Percentiles rank a stretch among this genome's conserved stretches.
Conservation (phyloP, 2,329 filamentous ascomycete species). For the Beauveria sp. region DNA sequence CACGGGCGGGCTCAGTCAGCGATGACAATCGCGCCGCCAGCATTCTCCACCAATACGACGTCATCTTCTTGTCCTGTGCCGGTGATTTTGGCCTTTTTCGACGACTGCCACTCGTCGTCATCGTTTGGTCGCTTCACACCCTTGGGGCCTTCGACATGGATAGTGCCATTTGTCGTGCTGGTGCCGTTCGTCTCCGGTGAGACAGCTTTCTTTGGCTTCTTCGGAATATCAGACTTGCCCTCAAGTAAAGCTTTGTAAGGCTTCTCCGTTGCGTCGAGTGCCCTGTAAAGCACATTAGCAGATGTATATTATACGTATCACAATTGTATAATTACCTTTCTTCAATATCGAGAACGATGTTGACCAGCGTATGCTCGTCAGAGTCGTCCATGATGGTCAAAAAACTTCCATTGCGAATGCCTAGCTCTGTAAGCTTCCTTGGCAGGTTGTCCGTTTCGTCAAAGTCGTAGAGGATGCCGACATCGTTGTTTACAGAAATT, state of each 20-base stretch:
- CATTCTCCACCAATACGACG: conserved; percentile 44
- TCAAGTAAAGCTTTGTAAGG: conserved; percentile 42
- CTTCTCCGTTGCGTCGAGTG: conserved; percentile 38
- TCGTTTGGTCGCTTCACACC: conserved; percentile 39
- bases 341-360: conserved; percentile 66
- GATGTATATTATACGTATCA: not conserved
- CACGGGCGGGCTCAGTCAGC: conserved; percentile 43
- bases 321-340: conserved; percentile 42
- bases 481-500: conserved; percentile 67
- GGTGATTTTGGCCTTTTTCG: conserved; percentile 43
- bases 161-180: conserved; percentile 33
- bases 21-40: conserved; percentile 59
- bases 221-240: conserved; percentile 43
- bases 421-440: conserved; percentile 73
- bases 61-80: conserved; percentile 26
- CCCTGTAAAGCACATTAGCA: conserved; percentile 30
- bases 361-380: conserved; percentile 65
- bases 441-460: conserved; percentile 80
- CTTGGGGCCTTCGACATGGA: conserved; percentile 22
- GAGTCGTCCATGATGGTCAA: conserved; percentile 81
- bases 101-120: conserved; percentile 33
- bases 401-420: conserved; percentile 67
- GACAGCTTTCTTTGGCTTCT: conserved; percentile 39
- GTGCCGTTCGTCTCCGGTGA: conserved; percentile 32
- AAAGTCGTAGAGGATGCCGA: conserved; percentile 76